Evolutionary conservation across 148 eudicot species (phyloP).

Genomic region (Mesembryanthemum crystallinum): DNA sequence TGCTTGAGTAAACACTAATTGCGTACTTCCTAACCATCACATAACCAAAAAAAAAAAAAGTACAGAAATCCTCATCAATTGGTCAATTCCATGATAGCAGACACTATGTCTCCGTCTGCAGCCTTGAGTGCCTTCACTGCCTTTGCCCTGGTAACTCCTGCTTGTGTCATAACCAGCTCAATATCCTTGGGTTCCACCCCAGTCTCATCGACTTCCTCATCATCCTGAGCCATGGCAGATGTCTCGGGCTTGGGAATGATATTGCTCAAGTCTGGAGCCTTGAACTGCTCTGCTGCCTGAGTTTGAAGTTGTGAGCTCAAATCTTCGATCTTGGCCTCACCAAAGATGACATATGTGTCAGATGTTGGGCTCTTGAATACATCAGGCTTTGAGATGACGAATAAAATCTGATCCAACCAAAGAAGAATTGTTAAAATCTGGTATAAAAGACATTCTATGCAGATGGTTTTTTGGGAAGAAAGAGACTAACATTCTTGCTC

Average conservation of each 20-base stretch:
- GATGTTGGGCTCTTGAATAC: conserved; percentile 93
- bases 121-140: conserved; percentile 79
- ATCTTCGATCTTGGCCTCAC: conserved; percentile 95
- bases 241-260: conserved; percentile 59
- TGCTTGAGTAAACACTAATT: conserved; percentile 23
- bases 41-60: conserved; percentile 1
- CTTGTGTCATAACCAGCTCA: conserved; percentile 84
- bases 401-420: conserved; percentile 53
- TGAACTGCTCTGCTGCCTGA: conserved; percentile 94
- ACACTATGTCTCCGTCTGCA: conserved; percentile 71
- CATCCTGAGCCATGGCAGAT: conserved; percentile 53
- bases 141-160: conserved; percentile 64
- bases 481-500: conserved; percentile 70
- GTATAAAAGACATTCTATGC: not conserved
- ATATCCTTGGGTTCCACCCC: conserved; percentile 83
- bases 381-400: conserved; percentile 84
- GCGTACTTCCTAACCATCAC: conserved; percentile 16
- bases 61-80: conserved; percentile 29
- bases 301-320: conserved; percentile 84
- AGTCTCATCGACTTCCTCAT: conserved; percentile 75
- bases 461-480: not conserved
- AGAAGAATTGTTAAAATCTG: not conserved
- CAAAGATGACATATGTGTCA: conserved; percentile 78
- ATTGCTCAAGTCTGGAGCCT: conserved; percentile 66
- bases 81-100: conserved; percentile 88